These are phyloP conservation scores for Kurtzmaniella quercitrusa DNA, from an alignment of 1,139 yeast species.

Conservation along the genomic window DNA sequence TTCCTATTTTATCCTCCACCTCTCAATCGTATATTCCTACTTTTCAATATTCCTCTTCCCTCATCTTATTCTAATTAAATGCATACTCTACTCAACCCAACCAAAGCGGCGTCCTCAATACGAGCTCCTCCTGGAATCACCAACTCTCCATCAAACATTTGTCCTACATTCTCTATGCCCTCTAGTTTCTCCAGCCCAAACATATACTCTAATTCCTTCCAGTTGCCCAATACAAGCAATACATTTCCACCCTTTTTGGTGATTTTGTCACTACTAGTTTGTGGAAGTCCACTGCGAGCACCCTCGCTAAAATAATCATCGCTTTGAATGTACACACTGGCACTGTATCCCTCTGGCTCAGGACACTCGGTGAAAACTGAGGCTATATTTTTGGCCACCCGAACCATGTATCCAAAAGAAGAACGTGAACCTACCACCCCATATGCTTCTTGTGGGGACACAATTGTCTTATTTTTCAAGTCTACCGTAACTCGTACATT, in stretches of 20 bases:
- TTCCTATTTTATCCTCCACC: too few relatives aligned
- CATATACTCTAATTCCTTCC: constrained; percentile 50
- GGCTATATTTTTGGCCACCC: constrained; percentile 59
- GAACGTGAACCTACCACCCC: constrained; percentile 55
- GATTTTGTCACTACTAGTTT: constrained; percentile 9
- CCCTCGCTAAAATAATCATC: constrained; percentile 52
- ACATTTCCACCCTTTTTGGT: constrained; percentile 25
- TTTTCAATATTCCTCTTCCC: background rate
- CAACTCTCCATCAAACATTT: constrained; percentile 66
- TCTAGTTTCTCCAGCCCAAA: constrained; percentile 47
- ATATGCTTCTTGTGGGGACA: constrained; percentile 71
- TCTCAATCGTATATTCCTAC: too few relatives aligned
- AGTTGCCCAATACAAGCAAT: constrained; percentile 60
- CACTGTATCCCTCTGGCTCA: constrained; percentile 65
- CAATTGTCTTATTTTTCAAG: constrained; percentile 54
- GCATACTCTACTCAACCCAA: constrained; percentile 48
- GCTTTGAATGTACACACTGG: constrained; percentile 60
- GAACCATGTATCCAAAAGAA: constrained; percentile 72
- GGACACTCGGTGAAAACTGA: constrained; percentile 69
- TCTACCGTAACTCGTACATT: constrained; percentile 83
- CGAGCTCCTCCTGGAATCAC: constrained; percentile 53
- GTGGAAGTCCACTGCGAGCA: constrained; percentile 8
- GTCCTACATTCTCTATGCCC: constrained; percentile 50
- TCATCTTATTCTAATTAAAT: background rate
- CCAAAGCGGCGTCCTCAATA: constrained; percentile 67